A percentile compares a stretch with the other conserved stretches of the same genome.
Conservation (phyloP, 2,329 filamentous ascomycete species). For the Fusarium pseudocircinatum region DNA sequence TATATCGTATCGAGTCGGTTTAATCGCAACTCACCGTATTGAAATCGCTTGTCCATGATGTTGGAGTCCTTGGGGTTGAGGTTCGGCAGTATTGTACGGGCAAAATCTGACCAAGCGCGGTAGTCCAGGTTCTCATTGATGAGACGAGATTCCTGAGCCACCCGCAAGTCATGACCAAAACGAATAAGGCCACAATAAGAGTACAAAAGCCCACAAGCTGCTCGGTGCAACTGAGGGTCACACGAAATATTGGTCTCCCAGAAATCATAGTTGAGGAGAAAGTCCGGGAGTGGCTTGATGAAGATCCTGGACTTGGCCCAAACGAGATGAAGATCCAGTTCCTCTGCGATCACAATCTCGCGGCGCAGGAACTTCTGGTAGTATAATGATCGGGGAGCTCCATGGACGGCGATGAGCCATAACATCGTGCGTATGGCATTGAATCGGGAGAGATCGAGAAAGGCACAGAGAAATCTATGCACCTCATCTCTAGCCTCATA, state of each 20-base stretch:
- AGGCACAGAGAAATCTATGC: neutral
- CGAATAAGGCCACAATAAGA: slow-evolving; percentile 1
- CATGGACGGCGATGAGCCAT: neutral
- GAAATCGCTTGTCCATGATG: neutral
- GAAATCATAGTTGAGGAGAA: slow-evolving; percentile 1
- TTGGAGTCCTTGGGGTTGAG: neutral
- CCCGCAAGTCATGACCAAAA: neutral
- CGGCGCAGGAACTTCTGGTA: neutral
- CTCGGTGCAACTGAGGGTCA: neutral
- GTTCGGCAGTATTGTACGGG: neutral
- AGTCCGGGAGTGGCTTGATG: neutral
- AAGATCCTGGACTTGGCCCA: neutral
- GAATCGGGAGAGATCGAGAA: neutral
- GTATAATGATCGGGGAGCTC: neutral
- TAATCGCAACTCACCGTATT: neutral
- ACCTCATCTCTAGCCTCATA: neutral
- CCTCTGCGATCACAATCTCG: neutral
- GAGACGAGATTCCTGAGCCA: neutral
- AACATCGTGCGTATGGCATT: neutral
- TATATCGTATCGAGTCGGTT: neutral
- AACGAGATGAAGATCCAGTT: neutral
- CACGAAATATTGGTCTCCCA: neutral
- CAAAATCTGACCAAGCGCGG: neutral
- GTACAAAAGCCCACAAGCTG: neutral
- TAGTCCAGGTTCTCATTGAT: neutral